Evolutionary conservation across 495 filamentous ascomycete species (phyloP).

Genomic region (Emericellopsis terricola): DNA sequence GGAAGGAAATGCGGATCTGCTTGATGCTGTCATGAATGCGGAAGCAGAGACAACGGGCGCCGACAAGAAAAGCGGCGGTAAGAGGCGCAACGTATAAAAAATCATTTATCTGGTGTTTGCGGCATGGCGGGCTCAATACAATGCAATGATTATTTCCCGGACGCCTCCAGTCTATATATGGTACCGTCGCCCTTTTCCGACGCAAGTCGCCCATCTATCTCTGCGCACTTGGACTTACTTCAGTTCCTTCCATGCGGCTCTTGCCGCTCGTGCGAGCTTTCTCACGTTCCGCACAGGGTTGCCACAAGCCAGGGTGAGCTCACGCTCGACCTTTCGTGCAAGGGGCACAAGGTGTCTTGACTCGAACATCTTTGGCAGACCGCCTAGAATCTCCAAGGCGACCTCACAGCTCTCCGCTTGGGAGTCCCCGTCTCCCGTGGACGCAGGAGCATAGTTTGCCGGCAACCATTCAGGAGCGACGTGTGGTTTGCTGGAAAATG

Average conservation of each 20-base stretch:
- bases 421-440: not conserved
- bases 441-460: not conserved
- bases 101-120: too few species aligned
- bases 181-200: too few species aligned
- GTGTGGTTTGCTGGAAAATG: conserved; percentile 4
- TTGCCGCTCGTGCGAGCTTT: conserved; percentile 18
- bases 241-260: conserved; percentile 19
- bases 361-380: conserved; percentile 21
- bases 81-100: conserved; percentile 25
- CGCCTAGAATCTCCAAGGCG: conserved; percentile 18
- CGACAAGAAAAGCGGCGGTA: conserved; percentile 19
- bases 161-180: not conserved
- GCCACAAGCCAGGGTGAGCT: conserved; percentile 22
- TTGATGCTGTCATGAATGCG: conserved; percentile 21
- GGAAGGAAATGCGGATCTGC: conserved; percentile 17
- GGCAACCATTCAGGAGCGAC: conserved; percentile 2
- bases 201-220: too few species aligned
- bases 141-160: too few species aligned
- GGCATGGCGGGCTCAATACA: too few species aligned
- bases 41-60: conserved; percentile 9
- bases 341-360: conserved; percentile 16
- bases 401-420: conserved; percentile 12
- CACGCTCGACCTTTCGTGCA: conserved; percentile 15
- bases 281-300: conserved; percentile 25
- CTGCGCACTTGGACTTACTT: too few species aligned